Evolutionary conservation across 495 filamentous ascomycete genomes (phyloP), one percentile per base, ranked within the genome.

Genomic region (Cercophora scortea): DNA sequence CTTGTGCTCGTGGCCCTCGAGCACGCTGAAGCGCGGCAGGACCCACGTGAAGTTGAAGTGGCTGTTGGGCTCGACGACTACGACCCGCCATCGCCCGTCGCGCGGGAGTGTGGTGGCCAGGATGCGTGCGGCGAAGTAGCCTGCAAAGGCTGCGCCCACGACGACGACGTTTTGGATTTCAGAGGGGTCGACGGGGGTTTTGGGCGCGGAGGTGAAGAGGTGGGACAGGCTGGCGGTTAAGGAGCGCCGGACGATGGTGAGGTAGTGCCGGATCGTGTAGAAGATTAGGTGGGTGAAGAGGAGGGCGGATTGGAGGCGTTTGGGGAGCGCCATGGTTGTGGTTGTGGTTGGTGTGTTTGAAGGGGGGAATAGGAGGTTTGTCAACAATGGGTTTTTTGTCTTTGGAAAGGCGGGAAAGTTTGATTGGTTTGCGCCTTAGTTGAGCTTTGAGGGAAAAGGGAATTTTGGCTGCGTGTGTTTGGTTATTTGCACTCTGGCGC

Each of bases 41-140:
- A 73, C 72, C 67, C 76, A 85, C 0, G 71, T 71, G 53, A 78
- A 78, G 47, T 85, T 76, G 61, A 83, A 78, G 59, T 83, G 81
- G 11, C 71, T 73, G 55, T 80, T 78, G 43, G 72, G 76, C 60
- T 85, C 82, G 16, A 84, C 63, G 1, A 83, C 63, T 2, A 82
- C 61, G 11, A 82, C 74, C 6, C 69, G 65, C 58, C 75, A 82
- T 0, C 53, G 60, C 13, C 63, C 64, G 38, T 71, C 63, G 1
- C 73, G 69, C 1, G 79, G 74, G 0, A 84, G 53, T 8, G 68
- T 65, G 39, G 71, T 61, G 7, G 71, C 68, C 9, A 83, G 73
- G 33, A 67, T 66, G 32, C 65, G 56, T 0, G 74, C 75, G 6
- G 72, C 66, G 17, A 71, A 64, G 54, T 72, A 69, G 2, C 79